Percentiles rank a stretch among this genome's conserved stretches.
phyloP scores from a whole-genome alignment of 2,329 filamentous ascomycete species.

The Aureobasidium musti region DNA sequence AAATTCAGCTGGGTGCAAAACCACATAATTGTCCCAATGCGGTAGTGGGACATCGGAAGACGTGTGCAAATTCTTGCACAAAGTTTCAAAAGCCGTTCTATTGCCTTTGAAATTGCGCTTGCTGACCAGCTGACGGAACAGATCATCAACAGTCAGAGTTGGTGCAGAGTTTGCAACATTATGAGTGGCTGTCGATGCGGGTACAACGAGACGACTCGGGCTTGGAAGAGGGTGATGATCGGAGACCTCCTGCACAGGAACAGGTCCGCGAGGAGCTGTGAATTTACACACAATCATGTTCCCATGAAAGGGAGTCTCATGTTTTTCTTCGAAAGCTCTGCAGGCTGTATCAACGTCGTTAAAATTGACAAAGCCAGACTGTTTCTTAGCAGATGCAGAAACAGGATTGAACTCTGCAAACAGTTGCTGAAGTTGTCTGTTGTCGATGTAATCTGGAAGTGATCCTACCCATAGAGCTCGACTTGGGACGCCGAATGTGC shows the following conservation, averaged over 20 bases:
- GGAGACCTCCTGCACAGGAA: not conserved
- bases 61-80: conserved; percentile 9
- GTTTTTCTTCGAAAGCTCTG: not conserved
- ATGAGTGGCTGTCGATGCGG: not conserved
- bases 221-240: not conserved
- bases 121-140: not conserved
- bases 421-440: not conserved
- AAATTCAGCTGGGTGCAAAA: not conserved
- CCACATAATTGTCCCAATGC: conserved; percentile 18
- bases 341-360: not conserved
- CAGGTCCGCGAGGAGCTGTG: not conserved
- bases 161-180: no score
- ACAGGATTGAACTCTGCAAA: conserved; percentile 8
- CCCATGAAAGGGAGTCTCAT: not conserved
- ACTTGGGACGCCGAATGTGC: not conserved
- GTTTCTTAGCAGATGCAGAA: not conserved
- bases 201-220: not conserved
- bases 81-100: conserved; percentile 8
- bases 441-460: not conserved
- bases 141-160: not conserved
- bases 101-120: conserved; percentile 15
- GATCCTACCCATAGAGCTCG: conserved; percentile 20
- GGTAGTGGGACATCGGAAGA: not conserved
- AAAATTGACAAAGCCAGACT: conserved; percentile 15
- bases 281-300: not conserved